A percentile compares a stretch with the other conserved stretches of the same genome.
phyloP scores from a whole-genome alignment of 129 eudicot species.

The Flaveria brownii region DNA sequence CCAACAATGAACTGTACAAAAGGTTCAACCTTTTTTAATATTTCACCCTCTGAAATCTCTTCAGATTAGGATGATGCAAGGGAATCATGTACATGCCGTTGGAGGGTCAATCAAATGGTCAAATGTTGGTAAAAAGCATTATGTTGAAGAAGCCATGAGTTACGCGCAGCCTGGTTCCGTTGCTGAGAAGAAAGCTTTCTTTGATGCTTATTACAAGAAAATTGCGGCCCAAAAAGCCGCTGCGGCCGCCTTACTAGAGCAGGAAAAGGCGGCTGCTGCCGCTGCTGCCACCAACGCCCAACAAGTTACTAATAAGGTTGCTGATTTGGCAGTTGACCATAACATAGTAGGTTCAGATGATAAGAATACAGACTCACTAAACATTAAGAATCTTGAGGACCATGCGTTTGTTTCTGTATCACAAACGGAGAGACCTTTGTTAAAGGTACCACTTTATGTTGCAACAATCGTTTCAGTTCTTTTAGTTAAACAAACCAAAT shows the following conservation, averaged over 20 bases:
- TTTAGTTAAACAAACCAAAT: not conserved
- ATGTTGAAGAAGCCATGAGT: constrained; percentile 74
- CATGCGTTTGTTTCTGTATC: constrained; percentile 10
- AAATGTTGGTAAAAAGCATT: constrained; percentile 51
- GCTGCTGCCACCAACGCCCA: not conserved
- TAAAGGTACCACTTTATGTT: constrained; percentile 36
- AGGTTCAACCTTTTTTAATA: constrained; percentile 5
- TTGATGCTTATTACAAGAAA: constrained; percentile 80
- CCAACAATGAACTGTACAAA: not conserved
- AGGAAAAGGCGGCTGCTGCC: constrained; percentile 40
- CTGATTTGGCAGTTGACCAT: constrained; percentile 14
- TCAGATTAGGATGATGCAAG: constrained; percentile 33
- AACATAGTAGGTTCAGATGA: not conserved
- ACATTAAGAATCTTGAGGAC: constrained; percentile 31
- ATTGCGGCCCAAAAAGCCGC: constrained; percentile 71
- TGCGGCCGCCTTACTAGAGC: constrained; percentile 53
- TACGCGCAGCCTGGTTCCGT: constrained; percentile 71
- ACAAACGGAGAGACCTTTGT: constrained; percentile 12
- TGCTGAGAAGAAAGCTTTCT: constrained; percentile 76
- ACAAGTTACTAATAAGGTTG: constrained; percentile 9
- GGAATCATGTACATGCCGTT: constrained; percentile 46
- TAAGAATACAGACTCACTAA: constrained; percentile 8
- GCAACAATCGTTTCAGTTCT: not conserved
- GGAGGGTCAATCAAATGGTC: constrained; percentile 70
- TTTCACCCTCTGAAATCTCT: not conserved